Conservation (phyloP, 2,329 filamentous ascomycete species). For the Aspergillus sp. region DNA sequence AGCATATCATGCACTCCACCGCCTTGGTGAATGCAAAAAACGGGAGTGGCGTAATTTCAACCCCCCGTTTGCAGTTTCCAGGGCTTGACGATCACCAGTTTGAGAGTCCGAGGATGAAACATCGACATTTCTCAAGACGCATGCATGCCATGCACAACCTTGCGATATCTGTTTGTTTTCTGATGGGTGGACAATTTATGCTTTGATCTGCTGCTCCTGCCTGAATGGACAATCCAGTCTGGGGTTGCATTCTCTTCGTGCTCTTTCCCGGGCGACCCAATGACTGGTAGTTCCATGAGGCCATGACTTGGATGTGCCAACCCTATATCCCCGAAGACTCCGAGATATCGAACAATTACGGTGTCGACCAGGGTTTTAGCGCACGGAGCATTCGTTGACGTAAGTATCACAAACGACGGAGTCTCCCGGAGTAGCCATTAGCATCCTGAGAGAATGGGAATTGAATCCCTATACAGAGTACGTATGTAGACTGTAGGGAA, state of each 20-base stretch:
- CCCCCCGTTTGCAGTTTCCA: conserved; percentile 2
- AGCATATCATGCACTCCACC: neutral
- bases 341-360: neutral
- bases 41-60: neutral
- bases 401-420: neutral
- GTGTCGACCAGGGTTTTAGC: neutral
- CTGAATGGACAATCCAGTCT: neutral
- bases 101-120: conserved; percentile 9
- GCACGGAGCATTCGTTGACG: neutral
- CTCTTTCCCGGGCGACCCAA: neutral
- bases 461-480: neutral
- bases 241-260: neutral
- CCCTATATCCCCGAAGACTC: no score
- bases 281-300: neutral
- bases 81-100: conserved; percentile 12
- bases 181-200: neutral
- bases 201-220: neutral
- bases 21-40: neutral
- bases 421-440: neutral
- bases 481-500: no score
- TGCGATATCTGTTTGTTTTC: neutral
- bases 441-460: neutral
- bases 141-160: neutral
- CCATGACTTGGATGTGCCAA: neutral
- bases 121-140: neutral